Evolutionary conservation across 805 yeast species (phyloP), one percentile per base, ranked within the genome.

Genomic region (Saturnispora hagleri): DNA sequence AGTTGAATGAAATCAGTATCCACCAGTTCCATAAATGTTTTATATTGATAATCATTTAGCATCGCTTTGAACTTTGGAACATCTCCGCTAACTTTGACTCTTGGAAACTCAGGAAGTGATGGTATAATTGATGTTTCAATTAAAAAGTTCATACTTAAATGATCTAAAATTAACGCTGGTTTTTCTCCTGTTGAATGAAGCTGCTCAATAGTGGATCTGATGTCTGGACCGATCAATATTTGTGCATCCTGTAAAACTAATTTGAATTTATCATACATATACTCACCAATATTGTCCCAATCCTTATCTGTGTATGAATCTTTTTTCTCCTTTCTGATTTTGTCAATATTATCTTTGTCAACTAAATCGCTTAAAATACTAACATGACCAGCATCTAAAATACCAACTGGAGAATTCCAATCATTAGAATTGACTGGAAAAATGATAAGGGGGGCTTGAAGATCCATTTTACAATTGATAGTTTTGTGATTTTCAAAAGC

Each of bases 401-500:
- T 80, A 3, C 90, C 87, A 57, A 96, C 95, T 0, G 97, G 95
- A 0, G 97, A 82, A 41, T 83, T 74, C 81, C 88, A 82, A 56
- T 79, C 79, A 12, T 80, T 74, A 0, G 95, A 86, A 61, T 89
- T 87, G 33, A 89, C 71, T 0, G 99, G 99, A 17, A 93, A 60
- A 8, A 91, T 84, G 22, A 95, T 81, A 57, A 93, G 72, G 0
- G 99, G 99, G 0, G 98, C 96, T 62, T 90, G 97, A 43, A 95
- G 72, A 67, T 95, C 98, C 55, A 93, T 76, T 60, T 86, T 81
- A 26, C 89, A 78, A 61, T 89, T 84, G 52, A 89, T 68, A 0
- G 98, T 91, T 63, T 89, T 90, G 68, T 93, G 99, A 60, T 91
- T 96, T 55, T 89, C 96, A 58, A 95, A 74, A 0, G 97, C 93